phyloP scores from a whole-genome alignment of 129 eudicot genomes.

The Scalesia atractyloides region DNA sequence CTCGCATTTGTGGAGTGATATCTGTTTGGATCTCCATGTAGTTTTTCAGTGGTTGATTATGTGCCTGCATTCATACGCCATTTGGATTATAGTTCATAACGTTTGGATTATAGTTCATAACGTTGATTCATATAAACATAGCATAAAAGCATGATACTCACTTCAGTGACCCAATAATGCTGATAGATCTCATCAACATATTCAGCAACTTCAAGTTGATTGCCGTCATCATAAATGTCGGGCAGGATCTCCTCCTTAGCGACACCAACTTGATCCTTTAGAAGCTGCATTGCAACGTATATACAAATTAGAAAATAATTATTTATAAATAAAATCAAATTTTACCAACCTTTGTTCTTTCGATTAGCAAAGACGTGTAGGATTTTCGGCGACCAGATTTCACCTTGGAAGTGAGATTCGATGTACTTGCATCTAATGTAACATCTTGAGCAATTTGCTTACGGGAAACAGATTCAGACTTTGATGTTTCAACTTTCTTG shows the following conservation, averaged over 20 bases:
- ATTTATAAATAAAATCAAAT: background rate
- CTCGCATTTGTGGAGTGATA: constrained; percentile 85
- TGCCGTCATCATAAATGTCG: constrained; percentile 63
- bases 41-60: constrained; percentile 51
- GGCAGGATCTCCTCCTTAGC: constrained; percentile 55
- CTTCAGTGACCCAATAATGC: constrained; percentile 97
- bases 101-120: background rate
- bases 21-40: constrained; percentile 81
- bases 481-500: constrained; percentile 37
- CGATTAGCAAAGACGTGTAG: constrained; percentile 64
- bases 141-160: constrained; percentile 23
- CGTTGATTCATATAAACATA: background rate
- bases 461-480: constrained; percentile 29
- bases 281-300: constrained; percentile 41
- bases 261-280: constrained; percentile 42
- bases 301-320: constrained; percentile 5
- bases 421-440: constrained; percentile 32
- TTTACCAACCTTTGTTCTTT: constrained; percentile 68
- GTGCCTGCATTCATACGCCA: constrained; percentile 53
- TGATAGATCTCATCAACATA: constrained; percentile 91
- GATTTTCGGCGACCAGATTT: constrained; percentile 78
- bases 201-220: constrained; percentile 93
- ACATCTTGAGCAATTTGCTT: constrained; percentile 44
- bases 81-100: constrained; percentile 11
- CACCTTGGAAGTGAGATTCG: constrained; percentile 41